Conservation (phyloP, 192 early-diverging fungal genomes). For the Gonapodya prolifera region DNA sequence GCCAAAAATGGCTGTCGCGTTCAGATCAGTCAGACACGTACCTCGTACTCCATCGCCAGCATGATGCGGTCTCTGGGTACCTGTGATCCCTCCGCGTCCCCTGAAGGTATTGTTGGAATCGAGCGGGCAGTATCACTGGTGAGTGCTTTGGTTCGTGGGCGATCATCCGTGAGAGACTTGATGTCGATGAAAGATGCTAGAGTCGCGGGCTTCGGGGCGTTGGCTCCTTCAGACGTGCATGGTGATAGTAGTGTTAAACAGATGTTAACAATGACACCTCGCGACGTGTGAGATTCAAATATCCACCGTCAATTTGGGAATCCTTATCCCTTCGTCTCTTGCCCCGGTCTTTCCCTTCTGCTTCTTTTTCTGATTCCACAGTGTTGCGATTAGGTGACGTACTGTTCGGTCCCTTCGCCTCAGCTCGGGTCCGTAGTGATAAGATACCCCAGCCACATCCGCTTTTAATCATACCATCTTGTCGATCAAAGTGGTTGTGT, state of each 20-base stretch:
- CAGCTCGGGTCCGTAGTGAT: neutral
- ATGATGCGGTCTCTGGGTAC: neutral
- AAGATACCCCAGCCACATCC: neutral
- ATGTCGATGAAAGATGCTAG: neutral
- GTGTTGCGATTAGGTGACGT: neutral
- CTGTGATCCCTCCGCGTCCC: neutral
- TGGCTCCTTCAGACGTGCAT: neutral
- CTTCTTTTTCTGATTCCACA: neutral
- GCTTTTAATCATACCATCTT: neutral
- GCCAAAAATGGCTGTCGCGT: neutral
- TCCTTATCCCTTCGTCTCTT: neutral
- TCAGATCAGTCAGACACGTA: neutral
- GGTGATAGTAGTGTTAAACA: too few species aligned
- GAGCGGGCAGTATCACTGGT: neutral
- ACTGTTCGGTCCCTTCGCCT: neutral
- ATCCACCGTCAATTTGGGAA: neutral
- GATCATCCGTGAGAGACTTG: neutral
- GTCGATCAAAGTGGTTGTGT: neutral
- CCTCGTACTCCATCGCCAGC: neutral
- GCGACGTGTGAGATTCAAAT: too few species aligned
- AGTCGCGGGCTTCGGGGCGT: neutral
- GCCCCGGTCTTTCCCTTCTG: neutral
- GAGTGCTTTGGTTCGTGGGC: neutral
- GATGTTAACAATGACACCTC: too few species aligned
- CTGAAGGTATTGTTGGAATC: neutral